Conservation (phyloP, 148 eudicot species). For the Camellia granthamiana region DNA sequence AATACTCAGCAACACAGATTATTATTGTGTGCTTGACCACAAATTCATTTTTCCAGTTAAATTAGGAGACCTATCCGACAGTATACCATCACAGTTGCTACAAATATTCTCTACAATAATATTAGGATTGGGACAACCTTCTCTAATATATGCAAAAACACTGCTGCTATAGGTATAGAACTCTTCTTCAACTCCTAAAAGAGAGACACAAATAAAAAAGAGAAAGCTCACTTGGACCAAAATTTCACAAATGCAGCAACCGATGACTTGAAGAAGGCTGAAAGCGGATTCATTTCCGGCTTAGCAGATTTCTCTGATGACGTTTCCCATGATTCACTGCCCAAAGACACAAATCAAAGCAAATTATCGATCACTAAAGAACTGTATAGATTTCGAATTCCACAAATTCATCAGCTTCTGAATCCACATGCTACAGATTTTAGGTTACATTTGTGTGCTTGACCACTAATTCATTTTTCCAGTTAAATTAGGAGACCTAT, state of each 20-base stretch:
- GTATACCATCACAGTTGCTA: too few species aligned
- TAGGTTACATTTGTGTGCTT: too few species aligned
- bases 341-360: slow-evolving; percentile 8
- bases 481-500: too few species aligned
- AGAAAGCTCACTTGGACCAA: slow-evolving; percentile 42
- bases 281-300: slow-evolving; percentile 46
- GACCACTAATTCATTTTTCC: too few species aligned
- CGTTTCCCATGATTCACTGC: slow-evolving; percentile 63
- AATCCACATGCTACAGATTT: not conserved
- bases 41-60: too few species aligned
- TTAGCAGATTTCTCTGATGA: slow-evolving; percentile 28
- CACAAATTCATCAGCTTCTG: not conserved
- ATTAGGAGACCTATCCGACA: too few species aligned
- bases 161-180: not conserved
- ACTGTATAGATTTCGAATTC: not conserved
- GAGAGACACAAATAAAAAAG: not conserved
- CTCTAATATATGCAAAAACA: not conserved
- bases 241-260: slow-evolving; percentile 54
- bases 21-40: too few species aligned
- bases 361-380: not conserved
- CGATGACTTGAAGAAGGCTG: slow-evolving; percentile 47
- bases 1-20: too few species aligned
- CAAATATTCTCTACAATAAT: not conserved
- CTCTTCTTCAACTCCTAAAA: not conserved
- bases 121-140: not conserved